phyloP scores from a whole-genome alignment of 306 rosid genomes.

The Pueraria montana region DNA sequence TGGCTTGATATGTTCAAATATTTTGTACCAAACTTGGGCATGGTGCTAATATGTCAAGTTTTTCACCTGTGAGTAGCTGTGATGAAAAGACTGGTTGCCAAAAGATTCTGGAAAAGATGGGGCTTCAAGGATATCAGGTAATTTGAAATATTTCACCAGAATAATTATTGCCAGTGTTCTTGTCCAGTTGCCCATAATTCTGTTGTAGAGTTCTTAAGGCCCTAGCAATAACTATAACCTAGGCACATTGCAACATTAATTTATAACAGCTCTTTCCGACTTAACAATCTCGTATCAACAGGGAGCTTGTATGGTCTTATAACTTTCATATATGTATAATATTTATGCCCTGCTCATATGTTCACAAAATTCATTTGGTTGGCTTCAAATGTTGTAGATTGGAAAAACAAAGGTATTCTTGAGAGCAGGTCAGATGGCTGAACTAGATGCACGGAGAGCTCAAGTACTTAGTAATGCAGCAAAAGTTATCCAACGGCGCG shows the following conservation, averaged over 20 bases:
- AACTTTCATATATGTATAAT: conserved; percentile 30
- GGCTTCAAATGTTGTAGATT: conserved; percentile 69
- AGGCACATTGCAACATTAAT: conserved; percentile 43
- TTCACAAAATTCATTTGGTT: conserved; percentile 46
- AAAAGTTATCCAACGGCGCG: conserved; percentile 80
- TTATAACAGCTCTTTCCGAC: conserved; percentile 34
- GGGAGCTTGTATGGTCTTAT: conserved; percentile 27
- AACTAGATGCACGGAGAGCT: conserved; percentile 88
- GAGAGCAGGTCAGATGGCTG: conserved; percentile 99
- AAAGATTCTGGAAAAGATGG: conserved; percentile 89
- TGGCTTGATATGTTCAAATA: conserved; percentile 35
- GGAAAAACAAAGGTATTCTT: conserved; percentile 96
- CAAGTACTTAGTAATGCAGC: conserved; percentile 87
- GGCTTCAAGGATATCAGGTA: conserved; percentile 98
- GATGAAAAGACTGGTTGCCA: conserved; percentile 83
- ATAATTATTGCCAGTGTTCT: conserved; percentile 27
- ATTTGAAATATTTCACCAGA: conserved; percentile 42
- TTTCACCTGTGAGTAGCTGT: conserved; percentile 63
- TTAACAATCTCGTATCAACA: conserved; percentile 34
- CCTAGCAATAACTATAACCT: conserved; percentile 31
- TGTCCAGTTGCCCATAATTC: conserved; percentile 26
- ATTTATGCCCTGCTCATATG: conserved; percentile 42
- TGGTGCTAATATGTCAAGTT: conserved; percentile 49
- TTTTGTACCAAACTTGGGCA: conserved; percentile 40
- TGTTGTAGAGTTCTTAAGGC: conserved; percentile 12